Base-by-base conservation (phyloP, 805 yeast species). In the Candida chilensis region DNA sequence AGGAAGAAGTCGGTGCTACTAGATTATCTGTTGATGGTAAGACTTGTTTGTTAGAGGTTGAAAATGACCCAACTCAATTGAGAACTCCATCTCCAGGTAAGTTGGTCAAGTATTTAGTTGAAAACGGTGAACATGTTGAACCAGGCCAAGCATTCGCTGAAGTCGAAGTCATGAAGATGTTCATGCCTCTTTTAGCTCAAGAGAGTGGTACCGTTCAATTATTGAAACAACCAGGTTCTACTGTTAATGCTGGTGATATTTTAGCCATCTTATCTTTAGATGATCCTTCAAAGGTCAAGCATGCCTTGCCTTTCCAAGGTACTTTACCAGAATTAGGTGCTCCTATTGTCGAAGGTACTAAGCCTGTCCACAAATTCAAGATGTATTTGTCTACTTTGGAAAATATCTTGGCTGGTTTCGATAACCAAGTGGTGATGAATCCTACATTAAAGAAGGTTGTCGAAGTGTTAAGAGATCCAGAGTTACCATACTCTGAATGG, bases 1-100 rank as follows among this genome's bases (percentile, higher is more conserved):
- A 90, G 57, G 96, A 94, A 51, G 98, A 94, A 65, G 90, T 92
- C 38, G 77, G 87, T 33, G 94, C 95, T 22, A 90, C 96, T 8
- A 79, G 98, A 60, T 58, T 92, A 44, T 84, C 96, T 16, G 96
- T 92, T 24, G 96, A 92, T 52, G 78, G 95, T 31, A 92, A 85
- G 68, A 88, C 98, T 17, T 90, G 97, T 52, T 62, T 85, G 41
- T 72, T 92, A 40, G 98, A 94, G 61, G 83, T 73, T 35, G 99
- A 92, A 64, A 90, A 86, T 49, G 99, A 92, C 53, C 99, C 99
- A 41, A 94, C 99, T 26, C 97, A 92, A 66, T 70, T 94, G 52
- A 78, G 97, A 64, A 86, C 98, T 20, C 98, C 98, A 27, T 92
- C 98, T 17, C 99, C 98, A 32, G 99, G 99, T 68, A 92, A 92